Evolutionary conservation across 345 rosid genomes (phyloP).

Genomic region (Eucalyptus pauciflora): DNA sequence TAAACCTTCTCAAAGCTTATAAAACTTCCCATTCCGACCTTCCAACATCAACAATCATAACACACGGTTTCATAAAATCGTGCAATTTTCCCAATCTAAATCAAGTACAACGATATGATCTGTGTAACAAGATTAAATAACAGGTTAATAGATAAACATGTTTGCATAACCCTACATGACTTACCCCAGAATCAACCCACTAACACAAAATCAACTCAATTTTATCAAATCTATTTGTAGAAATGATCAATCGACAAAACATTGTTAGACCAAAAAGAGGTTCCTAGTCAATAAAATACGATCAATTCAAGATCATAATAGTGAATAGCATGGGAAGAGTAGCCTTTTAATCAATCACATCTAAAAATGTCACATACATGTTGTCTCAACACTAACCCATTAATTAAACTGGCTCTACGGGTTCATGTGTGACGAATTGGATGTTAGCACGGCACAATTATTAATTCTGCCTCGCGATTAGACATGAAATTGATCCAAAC

Average conservation of each 20-base stretch:
- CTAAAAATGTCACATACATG: background rate
- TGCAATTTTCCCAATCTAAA: too few species aligned
- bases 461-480: accelerated
- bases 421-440: background rate
- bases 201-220: background rate
- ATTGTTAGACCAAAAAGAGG: background rate
- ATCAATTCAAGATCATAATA: background rate
- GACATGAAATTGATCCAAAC: background rate
- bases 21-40: background rate
- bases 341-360: background rate
- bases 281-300: background rate
- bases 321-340: background rate
- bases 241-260: background rate
- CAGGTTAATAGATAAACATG: background rate
- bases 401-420: background rate
- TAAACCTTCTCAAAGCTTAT: background rate
- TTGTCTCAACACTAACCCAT: background rate
- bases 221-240: background rate
- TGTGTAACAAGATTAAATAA: background rate
- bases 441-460: background rate
- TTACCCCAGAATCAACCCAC: background rate
- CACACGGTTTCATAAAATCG: too few species aligned
- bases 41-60: too few species aligned
- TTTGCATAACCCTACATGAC: background rate
- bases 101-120: background rate